phyloP scores from a whole-genome alignment of 192 early-diverging fungal genomes.

The Gamsiella multidivaricata region DNA sequence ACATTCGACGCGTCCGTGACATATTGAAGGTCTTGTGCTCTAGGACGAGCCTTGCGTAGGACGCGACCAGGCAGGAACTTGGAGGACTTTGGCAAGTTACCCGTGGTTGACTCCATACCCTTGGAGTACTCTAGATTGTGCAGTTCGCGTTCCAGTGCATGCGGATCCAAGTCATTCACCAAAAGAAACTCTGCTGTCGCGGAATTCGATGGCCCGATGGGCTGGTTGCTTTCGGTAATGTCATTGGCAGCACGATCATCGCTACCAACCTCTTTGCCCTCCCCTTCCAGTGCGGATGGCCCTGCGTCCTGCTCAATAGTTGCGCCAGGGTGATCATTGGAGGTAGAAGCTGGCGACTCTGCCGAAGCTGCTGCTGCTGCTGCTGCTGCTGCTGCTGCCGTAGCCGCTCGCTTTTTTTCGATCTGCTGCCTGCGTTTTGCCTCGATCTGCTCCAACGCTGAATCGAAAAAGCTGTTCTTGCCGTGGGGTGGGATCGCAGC shows the following conservation, averaged over 20 bases:
- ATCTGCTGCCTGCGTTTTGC: slow-evolving; percentile 13
- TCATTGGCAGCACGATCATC: no score
- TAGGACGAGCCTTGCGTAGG: slow-evolving; percentile 14
- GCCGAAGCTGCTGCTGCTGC: background rate
- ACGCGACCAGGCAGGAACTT: slow-evolving; percentile 20
- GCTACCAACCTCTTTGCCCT: no score
- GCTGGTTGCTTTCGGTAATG: background rate
- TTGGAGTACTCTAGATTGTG: background rate
- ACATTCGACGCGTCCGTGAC: background rate
- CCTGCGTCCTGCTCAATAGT: no score
- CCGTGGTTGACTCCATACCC: background rate
- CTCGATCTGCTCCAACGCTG: slow-evolving; percentile 19
- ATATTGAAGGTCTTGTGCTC: background rate
- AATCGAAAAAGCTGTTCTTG: slow-evolving; percentile 32
- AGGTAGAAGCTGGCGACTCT: no score
- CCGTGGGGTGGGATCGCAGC: background rate
- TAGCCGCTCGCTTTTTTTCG: slow-evolving; percentile 22
- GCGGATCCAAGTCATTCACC: background rate
- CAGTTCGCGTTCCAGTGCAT: slow-evolving; percentile 10
- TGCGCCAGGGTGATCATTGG: no score
- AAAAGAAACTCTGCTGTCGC: background rate
- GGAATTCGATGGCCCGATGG: no score
- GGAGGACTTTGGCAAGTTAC: slow-evolving; percentile 25
- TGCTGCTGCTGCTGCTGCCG: background rate
- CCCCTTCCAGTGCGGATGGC: no score